phyloP scores from a whole-genome alignment of 371 early-diverging fungal species.

The Parasitella parasitica region DNA sequence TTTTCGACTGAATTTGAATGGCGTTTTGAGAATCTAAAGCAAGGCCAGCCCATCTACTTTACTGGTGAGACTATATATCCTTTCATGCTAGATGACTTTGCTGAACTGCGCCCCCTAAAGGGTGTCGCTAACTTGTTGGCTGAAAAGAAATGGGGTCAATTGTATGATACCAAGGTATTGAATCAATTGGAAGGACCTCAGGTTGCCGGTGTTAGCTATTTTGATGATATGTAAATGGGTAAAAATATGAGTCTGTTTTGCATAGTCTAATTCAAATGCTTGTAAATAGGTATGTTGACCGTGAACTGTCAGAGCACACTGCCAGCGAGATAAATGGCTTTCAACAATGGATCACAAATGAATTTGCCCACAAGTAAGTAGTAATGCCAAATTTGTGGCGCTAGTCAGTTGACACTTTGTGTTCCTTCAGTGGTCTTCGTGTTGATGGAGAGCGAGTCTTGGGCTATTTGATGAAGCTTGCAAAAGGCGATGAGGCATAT shows the following conservation, averaged over 20 bases:
- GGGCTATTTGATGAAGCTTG: slow-evolving; percentile 58
- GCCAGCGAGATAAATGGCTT: slow-evolving; percentile 60
- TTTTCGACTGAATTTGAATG: slow-evolving; percentile 56
- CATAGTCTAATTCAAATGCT: too few species aligned
- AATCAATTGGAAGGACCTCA: slow-evolving; percentile 52
- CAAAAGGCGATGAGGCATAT: slow-evolving; percentile 53
- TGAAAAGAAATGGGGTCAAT: slow-evolving; percentile 55
- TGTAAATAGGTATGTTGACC: slow-evolving; percentile 57
- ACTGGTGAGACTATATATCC: slow-evolving; percentile 73
- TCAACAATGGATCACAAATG: slow-evolving; percentile 73
- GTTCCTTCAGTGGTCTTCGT: slow-evolving; percentile 60
- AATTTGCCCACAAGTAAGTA: slow-evolving; percentile 70
- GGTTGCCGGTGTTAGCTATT: slow-evolving; percentile 70
- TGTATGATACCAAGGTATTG: slow-evolving; percentile 58
- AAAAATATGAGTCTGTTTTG: too few species aligned
- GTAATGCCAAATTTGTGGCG: too few species aligned
- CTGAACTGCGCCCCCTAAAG: slow-evolving; percentile 60
- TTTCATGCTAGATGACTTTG: slow-evolving; percentile 77
- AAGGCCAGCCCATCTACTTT: slow-evolving; percentile 37
- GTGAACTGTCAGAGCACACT: slow-evolving; percentile 62
- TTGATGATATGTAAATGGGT: slow-evolving; percentile 67
- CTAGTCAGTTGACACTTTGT: too few species aligned
- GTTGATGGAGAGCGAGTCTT: slow-evolving; percentile 57
- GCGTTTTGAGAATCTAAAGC: slow-evolving; percentile 37
- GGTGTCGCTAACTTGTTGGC: slow-evolving; percentile 65